Percentiles rank a stretch among this genome's conserved stretches.
Conservation (phyloP, 768 basidiomycete genomes). For the Gymnopilus dilepis region DNA sequence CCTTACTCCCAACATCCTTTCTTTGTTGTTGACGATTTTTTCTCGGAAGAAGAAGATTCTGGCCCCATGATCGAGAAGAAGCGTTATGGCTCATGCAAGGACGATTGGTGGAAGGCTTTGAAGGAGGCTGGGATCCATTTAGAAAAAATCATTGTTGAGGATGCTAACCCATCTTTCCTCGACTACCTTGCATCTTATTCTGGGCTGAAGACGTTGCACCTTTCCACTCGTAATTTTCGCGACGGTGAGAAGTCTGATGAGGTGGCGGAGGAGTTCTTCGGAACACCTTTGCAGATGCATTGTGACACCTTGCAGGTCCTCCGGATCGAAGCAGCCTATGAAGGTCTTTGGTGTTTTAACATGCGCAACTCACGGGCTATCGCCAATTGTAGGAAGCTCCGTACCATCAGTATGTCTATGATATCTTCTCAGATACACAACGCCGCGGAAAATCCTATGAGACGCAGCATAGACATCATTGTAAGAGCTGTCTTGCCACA, state of each 20-base stretch:
- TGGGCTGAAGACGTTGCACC: constrained; percentile 8
- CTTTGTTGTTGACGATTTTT: no score
- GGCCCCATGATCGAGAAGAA: not conserved
- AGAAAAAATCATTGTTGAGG: constrained; percentile 7
- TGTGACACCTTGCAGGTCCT: constrained; percentile 10
- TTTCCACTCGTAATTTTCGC: not conserved
- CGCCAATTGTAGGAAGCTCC: constrained; percentile 1
- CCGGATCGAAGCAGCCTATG: constrained; percentile 15
- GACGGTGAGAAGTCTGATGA: not conserved
- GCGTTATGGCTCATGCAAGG: constrained; percentile 6
- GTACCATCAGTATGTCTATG: constrained; percentile 1
- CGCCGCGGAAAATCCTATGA: not conserved
- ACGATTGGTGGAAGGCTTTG: constrained; percentile 13
- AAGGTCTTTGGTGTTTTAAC: constrained; percentile 23
- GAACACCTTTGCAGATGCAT: not conserved
- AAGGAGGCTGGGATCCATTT: not conserved
- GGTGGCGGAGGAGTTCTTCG: constrained; percentile 10
- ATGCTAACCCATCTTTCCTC: not conserved
- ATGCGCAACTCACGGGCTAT: constrained; percentile 10
- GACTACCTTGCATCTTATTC: constrained; percentile 14
- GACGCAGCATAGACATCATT: not conserved
- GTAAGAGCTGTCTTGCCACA: constrained; percentile 12
- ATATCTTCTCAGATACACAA: not conserved
- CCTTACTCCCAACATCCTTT: not conserved
- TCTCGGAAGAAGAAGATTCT: not conserved